Base-by-base conservation (phyloP, 768 basidiomycete species). In the Hypsizygus marmoreus region DNA sequence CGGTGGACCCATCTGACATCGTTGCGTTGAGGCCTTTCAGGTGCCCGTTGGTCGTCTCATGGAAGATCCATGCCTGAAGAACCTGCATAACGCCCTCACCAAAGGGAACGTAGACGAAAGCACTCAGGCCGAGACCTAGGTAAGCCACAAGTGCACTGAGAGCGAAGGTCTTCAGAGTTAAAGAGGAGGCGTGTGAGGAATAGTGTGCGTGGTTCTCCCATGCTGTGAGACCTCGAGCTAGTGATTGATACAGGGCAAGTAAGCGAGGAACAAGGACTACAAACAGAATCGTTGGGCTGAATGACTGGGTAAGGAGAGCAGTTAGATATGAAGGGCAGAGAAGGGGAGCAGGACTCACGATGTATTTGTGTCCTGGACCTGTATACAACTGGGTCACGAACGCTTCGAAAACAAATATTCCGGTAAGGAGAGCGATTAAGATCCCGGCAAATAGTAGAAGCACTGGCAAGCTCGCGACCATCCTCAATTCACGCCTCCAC, bases 81-180 rank as follows among this genome's bases (percentile, higher is more conserved):
- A 73, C 61, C 6, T 75, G 69, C 88, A 94, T 92, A 50, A 92
- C 82, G 40, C 79, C 77, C 60, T 87, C 87, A 22, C 94, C 94
- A 52, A 95, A 97, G 0, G 94, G 94, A 4, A 95, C 90, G 62
- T 98, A 99, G 39, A 97, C 80, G 60, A 94, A 97, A 12, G 95
- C 93, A n/a, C 88, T 91, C 12, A 98, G 81, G 5, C 81, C 84
- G n/a, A 99, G 79, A 30, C 89, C 88, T 40, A 94, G 82, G 62
- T 95, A 97, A 0, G 95, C 88, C 14, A 95, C 92, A 59, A 97
- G 80, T 0, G 88, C 84, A 24, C 87, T 86, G 43, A 98, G 76
- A 1, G 87, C 82, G 61, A 98, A 99, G 2, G 90, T 88, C 66
- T 97, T 99, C 61, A 88, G 72, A 12, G 94, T 93, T 19, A 97